These are phyloP conservation scores for Apiotrichum gracile DNA, from an alignment of 1,284 basidiomycete species.

Conservation along the genomic window DNA sequence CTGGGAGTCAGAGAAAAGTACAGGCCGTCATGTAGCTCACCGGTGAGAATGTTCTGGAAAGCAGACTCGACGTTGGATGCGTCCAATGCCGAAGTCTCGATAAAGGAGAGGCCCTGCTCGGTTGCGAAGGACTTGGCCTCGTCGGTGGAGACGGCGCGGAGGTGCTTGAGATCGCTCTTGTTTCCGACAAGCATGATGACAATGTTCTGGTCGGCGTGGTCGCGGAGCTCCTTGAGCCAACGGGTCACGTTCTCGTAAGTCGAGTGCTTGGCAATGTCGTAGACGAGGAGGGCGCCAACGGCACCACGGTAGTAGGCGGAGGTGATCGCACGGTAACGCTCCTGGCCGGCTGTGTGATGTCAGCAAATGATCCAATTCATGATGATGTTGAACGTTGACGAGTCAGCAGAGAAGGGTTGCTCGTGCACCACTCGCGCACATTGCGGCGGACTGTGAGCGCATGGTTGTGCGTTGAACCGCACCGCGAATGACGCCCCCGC, in stretches of 20 bases:
- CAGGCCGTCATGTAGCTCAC: slow-evolving; percentile 50
- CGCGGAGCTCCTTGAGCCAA: slow-evolving; percentile 97
- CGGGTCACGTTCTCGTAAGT: slow-evolving; percentile 94
- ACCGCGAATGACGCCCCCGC: too few relatives aligned
- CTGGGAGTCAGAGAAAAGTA: slow-evolving; percentile 47
- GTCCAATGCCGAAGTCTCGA: slow-evolving; percentile 99
- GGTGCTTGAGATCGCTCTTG: slow-evolving; percentile 97
- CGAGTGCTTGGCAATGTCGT: slow-evolving; percentile 90
- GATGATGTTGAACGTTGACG: too few relatives aligned
- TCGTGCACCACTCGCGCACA: too few relatives aligned
- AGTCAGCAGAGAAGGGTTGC: too few relatives aligned
- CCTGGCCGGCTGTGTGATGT: slow-evolving; percentile 77
- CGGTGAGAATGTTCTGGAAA: slow-evolving; percentile 94
- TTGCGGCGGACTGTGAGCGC: too few relatives aligned
- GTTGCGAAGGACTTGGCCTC: slow-evolving; percentile 75
- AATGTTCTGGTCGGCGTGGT: slow-evolving; percentile 88
- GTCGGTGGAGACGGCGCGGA: slow-evolving; percentile 92
- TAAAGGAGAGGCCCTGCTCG: slow-evolving; percentile 85
- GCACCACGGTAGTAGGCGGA: slow-evolving; percentile 99
- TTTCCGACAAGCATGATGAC: slow-evolving; percentile 92
- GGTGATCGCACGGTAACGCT: slow-evolving; percentile 97
- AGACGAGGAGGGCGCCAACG: slow-evolving; percentile 85
- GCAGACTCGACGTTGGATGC: slow-evolving; percentile 95
- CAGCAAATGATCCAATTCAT: not conserved
- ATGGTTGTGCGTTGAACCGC: too few relatives aligned